phyloP scores from a whole-genome alignment of 257 asterid genomes.

The Nicotiana paniculata region DNA sequence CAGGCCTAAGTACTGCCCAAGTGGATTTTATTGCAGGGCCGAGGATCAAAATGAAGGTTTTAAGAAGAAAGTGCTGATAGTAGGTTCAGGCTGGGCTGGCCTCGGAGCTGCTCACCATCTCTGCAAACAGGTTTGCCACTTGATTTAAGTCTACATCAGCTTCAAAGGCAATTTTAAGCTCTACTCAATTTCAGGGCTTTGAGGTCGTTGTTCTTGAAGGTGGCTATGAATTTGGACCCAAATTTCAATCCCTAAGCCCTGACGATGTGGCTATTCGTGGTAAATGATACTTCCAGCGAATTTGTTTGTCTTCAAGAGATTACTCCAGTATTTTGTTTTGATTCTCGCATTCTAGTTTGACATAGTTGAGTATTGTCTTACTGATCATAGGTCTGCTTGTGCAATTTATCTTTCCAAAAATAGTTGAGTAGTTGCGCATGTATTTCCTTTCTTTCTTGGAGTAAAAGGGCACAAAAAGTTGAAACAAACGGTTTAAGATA shows the following conservation, averaged over 20 bases:
- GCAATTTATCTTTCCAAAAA: too few relatives aligned
- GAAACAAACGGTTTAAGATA: too few relatives aligned
- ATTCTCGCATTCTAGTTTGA: too few relatives aligned
- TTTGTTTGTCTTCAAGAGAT: too few relatives aligned
- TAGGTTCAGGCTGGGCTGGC: slow-evolving; percentile 73
- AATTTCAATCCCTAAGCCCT: slow-evolving; percentile 37
- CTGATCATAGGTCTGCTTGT: too few relatives aligned
- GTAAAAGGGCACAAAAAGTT: too few relatives aligned
- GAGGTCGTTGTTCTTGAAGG: slow-evolving; percentile 70
- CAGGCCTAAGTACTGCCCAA: background rate
- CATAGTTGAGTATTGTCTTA: too few relatives aligned
- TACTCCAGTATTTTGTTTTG: too few relatives aligned
- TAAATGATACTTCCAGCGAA: slow-evolving; percentile 4
- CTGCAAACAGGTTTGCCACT: slow-evolving; percentile 37
- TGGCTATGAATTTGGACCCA: slow-evolving; percentile 55
- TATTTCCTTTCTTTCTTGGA: too few relatives aligned
- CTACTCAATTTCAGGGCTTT: slow-evolving; percentile 41
- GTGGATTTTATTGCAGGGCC: slow-evolving; percentile 39
- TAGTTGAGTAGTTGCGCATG: too few relatives aligned
- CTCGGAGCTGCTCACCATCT: slow-evolving; percentile 64
- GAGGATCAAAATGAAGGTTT: slow-evolving; percentile 27
- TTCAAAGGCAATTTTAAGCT: background rate
- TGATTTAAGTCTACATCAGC: too few relatives aligned
- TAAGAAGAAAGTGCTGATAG: slow-evolving; percentile 46
- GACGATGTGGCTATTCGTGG: slow-evolving; percentile 59